A percentile compares a stretch with the other conserved stretches of the same genome.
These are phyloP conservation scores for Artemisia tridentata DNA, from an alignment of 129 eudicot genomes.

Conservation along the genomic window DNA sequence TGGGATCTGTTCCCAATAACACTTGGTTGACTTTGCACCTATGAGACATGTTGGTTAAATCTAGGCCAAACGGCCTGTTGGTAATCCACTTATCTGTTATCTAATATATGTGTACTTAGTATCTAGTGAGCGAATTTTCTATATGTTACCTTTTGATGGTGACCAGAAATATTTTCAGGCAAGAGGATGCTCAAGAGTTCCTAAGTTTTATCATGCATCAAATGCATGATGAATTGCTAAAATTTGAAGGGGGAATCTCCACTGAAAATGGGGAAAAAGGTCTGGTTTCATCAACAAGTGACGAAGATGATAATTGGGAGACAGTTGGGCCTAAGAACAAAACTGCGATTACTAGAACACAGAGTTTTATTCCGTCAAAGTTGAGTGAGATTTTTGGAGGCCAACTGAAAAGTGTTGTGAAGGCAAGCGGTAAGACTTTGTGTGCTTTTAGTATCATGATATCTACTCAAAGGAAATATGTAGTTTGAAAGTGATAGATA, in stretches of 20 bases:
- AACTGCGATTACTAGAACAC: conserved; percentile 70
- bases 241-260: conserved; percentile 52
- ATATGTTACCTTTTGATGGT: conserved; percentile 7
- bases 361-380: conserved; percentile 64
- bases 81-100: not conserved
- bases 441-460: conserved; percentile 7
- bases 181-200: conserved; percentile 92
- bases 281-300: conserved; percentile 57
- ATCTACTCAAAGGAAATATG: not conserved
- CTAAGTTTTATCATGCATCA: conserved; percentile 82
- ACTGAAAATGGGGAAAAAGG: conserved; percentile 38
- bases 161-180: conserved; percentile 43
- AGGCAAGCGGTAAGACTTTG: conserved; percentile 55
- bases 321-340: conserved; percentile 73
- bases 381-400: conserved; percentile 72
- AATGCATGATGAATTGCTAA: conserved; percentile 79
- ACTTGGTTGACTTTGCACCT: too few species aligned
- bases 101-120: not conserved
- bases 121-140: conserved; percentile 15
- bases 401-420: conserved; percentile 74
- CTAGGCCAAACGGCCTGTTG: not conserved
- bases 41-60: too few species aligned
- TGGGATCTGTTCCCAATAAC: too few species aligned
- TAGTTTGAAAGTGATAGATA: too few species aligned
- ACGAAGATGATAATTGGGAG: conserved; percentile 70